These are phyloP conservation scores for Juglanconis juglandina DNA, from an alignment of 2,329 filamentous ascomycete species.

Conservation along the genomic window DNA sequence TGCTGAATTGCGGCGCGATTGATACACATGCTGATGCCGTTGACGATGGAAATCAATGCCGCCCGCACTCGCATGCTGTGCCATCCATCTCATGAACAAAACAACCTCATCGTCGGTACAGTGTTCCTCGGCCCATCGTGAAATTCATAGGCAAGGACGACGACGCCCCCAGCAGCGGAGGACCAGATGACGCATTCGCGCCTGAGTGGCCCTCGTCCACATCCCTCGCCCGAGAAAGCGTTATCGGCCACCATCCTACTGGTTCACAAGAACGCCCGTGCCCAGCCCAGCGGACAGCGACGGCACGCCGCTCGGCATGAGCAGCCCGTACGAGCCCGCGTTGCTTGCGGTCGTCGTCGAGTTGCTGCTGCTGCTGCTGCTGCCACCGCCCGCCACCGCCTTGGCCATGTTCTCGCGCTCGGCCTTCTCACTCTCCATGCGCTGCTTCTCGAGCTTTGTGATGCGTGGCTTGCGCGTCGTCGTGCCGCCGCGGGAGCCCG, in stretches of 20 bases:
- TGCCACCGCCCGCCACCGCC: slow-evolving; percentile 31
- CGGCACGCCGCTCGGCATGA: slow-evolving; percentile 4
- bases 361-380: slow-evolving; percentile 28
- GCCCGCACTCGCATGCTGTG: too few relatives aligned
- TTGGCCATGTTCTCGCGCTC: slow-evolving; percentile 59
- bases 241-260: background rate
- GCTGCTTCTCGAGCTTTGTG: slow-evolving; percentile 79
- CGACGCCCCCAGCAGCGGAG: too few relatives aligned
- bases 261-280: slow-evolving; percentile 11
- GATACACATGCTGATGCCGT: too few relatives aligned
- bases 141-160: too few relatives aligned
- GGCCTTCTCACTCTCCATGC: slow-evolving; percentile 76
- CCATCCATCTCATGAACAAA: too few relatives aligned
- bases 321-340: slow-evolving; percentile 9
- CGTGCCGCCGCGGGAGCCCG: slow-evolving; percentile 71
- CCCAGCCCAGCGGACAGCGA: slow-evolving; percentile 11
- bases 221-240: background rate
- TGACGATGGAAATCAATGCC: too few relatives aligned
- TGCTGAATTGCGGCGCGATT: too few relatives aligned
- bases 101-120: too few relatives aligned
- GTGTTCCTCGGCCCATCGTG: too few relatives aligned
- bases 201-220: background rate
- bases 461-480: slow-evolving; percentile 78
- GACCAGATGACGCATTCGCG: too few relatives aligned
- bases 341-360: slow-evolving; percentile 30